phyloP scores from a whole-genome alignment of 495 filamentous ascomycete genomes.

The Daldinia caldariorum region DNA sequence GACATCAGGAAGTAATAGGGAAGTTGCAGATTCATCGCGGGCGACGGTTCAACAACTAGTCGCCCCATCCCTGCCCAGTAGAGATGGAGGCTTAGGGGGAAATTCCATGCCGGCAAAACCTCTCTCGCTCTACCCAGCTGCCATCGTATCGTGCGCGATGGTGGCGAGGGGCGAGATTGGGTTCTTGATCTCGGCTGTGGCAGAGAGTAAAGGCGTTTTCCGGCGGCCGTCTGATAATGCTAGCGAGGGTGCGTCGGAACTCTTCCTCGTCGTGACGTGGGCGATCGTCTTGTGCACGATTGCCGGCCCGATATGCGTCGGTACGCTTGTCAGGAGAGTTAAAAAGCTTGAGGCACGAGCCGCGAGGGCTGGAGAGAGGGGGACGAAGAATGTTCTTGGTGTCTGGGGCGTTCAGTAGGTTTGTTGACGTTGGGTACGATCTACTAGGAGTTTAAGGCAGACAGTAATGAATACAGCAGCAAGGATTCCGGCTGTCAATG shows the following conservation, averaged over 20 bases:
- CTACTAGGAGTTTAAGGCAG: neutral
- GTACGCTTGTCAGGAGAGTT: constrained; percentile 62
- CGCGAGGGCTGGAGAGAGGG: constrained; percentile 14
- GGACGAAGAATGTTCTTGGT: constrained; percentile 37
- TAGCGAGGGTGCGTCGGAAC: constrained; percentile 50
- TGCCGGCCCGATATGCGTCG: constrained; percentile 74
- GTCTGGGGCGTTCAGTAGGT: constrained; percentile 38
- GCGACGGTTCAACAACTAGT: neutral
- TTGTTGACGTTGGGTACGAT: neutral
- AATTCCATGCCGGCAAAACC: constrained; percentile 51
- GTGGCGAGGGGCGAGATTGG: constrained; percentile 82
- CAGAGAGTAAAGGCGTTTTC: constrained; percentile 69
- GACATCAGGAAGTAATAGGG: neutral
- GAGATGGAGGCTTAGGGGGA: neutral
- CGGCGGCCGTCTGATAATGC: constrained; percentile 36
- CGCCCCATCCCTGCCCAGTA: neutral
- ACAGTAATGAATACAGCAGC: no score
- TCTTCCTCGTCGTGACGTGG: constrained; percentile 76
- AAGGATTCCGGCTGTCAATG: no score
- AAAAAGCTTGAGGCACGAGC: constrained; percentile 40
- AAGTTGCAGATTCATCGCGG: neutral
- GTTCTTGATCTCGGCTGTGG: constrained; percentile 77
- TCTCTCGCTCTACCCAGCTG: constrained; percentile 67
- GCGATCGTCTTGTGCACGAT: constrained; percentile 80
- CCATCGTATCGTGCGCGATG: constrained; percentile 72